Evolutionary conservation across 2,329 filamentous ascomycete genomes (phyloP).

Genomic region (Aureobasidium uvarum): DNA sequence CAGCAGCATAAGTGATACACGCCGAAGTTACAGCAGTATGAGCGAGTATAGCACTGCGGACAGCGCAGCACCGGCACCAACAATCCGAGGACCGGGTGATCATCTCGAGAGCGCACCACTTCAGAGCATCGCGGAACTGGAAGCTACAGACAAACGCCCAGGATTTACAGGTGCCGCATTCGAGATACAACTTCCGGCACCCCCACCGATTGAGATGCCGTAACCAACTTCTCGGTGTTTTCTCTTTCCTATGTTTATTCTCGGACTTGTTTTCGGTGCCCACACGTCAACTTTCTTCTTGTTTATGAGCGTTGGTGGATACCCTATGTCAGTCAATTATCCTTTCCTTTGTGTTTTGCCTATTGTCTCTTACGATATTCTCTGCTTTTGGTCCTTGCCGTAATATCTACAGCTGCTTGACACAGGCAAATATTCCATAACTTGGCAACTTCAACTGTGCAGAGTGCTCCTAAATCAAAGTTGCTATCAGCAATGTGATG

Average conservation of each 20-base stretch:
- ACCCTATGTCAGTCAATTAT: not conserved
- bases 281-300: not conserved
- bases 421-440: not conserved
- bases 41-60: constrained; percentile 12
- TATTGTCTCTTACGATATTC: not conserved
- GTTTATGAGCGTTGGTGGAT: not conserved
- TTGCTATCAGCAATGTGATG: not conserved
- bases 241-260: not conserved
- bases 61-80: not conserved
- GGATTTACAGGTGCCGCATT: not conserved
- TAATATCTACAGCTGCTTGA: not conserved
- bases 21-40: constrained; percentile 18
- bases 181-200: not conserved
- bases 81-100: not conserved
- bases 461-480: no score
- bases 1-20: constrained; percentile 6
- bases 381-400: not conserved
- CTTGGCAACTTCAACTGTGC: not conserved
- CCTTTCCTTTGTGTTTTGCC: not conserved
- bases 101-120: not conserved
- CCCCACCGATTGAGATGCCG: constrained; percentile 16
- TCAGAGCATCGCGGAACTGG: constrained; percentile 15
- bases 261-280: not conserved
- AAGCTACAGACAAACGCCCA: not conserved
- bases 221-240: not conserved